A percentile compares a stretch with the other conserved stretches of the same genome.
phyloP scores from a whole-genome alignment of 2,329 filamentous ascomycete species.

The Arthrobotrys pseudoclavata region DNA sequence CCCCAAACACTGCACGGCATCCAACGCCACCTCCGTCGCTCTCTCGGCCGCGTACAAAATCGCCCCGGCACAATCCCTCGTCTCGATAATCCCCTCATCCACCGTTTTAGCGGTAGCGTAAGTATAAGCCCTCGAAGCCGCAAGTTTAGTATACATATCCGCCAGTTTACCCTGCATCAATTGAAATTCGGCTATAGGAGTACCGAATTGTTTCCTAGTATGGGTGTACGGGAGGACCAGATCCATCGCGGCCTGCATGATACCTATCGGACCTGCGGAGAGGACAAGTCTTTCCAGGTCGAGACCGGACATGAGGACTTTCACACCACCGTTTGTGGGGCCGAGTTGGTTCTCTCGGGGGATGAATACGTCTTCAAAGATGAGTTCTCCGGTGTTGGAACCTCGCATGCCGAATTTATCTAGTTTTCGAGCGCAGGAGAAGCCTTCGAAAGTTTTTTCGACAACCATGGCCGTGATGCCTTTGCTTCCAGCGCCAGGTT shows the following conservation, averaged over 20 bases:
- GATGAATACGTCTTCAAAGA: conserved; percentile 92
- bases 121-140: conserved; percentile 86
- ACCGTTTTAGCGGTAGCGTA: conserved; percentile 84
- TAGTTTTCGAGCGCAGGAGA: conserved; percentile 88
- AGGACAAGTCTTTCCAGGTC: conserved; percentile 94
- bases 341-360: conserved; percentile 86
- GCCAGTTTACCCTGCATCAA: conserved; percentile 92
- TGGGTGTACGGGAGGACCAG: conserved; percentile 89
- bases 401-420: conserved; percentile 99
- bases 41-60: conserved; percentile 94
- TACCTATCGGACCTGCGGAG: conserved; percentile 87
- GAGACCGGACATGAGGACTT: conserved; percentile 94
- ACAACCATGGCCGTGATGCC: conserved; percentile 97
- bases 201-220: conserved; percentile 87
- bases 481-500: conserved; percentile 80
- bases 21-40: conserved; percentile 86
- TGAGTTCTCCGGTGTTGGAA: conserved; percentile 93
- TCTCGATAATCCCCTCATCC: conserved; percentile 82
- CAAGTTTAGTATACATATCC: conserved; percentile 96
- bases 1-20: conserved; percentile 91
- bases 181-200: conserved; percentile 90
- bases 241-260: conserved; percentile 94
- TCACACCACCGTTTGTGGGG: conserved; percentile 82
- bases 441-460: conserved; percentile 77
- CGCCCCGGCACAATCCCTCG: conserved; percentile 92